Percentiles rank a stretch among this genome's conserved stretches.
phyloP scores from a whole-genome alignment of 148 eudicot species.

The Arctostaphylos glauca region DNA sequence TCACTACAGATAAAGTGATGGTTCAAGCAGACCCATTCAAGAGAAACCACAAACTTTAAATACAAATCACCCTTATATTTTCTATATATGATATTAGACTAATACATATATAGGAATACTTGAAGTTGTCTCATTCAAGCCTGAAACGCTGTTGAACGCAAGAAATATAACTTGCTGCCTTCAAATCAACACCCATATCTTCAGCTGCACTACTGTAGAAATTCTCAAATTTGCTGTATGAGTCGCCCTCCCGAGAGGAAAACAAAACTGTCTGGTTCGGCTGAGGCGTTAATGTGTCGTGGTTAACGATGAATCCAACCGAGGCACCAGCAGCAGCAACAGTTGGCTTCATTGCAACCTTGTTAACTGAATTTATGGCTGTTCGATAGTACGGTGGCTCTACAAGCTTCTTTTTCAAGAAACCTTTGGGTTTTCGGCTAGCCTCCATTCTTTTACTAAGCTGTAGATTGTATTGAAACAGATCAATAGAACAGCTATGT shows the following conservation, averaged over 20 bases:
- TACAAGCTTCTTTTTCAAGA: constrained; percentile 20
- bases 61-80: too few relatives aligned
- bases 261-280: constrained; percentile 29
- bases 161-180: constrained; percentile 58
- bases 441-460: constrained; percentile 24
- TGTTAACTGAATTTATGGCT: constrained; percentile 2
- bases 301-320: constrained; percentile 38
- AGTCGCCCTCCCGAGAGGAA: constrained; percentile 21
- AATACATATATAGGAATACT: neutral
- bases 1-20: too few relatives aligned
- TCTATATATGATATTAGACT: neutral
- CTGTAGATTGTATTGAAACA: too few relatives aligned
- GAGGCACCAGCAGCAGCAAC: constrained; percentile 17
- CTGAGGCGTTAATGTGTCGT: constrained; percentile 31
- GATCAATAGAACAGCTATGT: neutral
- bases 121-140: constrained; percentile 28
- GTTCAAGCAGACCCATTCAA: too few relatives aligned
- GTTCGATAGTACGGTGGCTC: constrained; percentile 17
- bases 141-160: constrained; percentile 57
- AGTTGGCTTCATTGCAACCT: neutral
- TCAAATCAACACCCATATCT: constrained; percentile 54
- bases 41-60: too few relatives aligned
- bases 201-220: constrained; percentile 23
- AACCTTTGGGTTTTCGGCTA: constrained; percentile 22
- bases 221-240: constrained; percentile 29